Percentiles rank a stretch among this genome's conserved stretches.
phyloP scores from a whole-genome alignment of 768 basidiomycete species.

The Paxillus rubicundulus region DNA sequence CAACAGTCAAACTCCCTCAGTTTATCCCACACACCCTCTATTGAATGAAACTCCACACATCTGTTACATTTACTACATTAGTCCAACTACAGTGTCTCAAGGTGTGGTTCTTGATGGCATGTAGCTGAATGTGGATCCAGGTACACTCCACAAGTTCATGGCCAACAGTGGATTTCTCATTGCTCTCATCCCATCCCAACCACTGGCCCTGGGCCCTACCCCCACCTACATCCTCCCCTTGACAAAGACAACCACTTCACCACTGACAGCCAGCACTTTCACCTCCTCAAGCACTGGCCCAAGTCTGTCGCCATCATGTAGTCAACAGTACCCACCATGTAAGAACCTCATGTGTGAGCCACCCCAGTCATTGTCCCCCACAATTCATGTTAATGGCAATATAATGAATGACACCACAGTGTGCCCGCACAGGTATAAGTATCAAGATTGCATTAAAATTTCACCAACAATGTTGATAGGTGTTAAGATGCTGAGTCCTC shows the following conservation, averaged over 20 bases:
- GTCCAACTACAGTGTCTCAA: conserved; percentile 65
- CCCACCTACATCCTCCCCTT: conserved; percentile 60
- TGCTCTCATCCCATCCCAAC: no score
- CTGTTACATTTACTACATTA: conserved; percentile 42
- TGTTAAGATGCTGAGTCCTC: no score
- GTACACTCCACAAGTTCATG: conserved; percentile 58
- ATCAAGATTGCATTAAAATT: no score
- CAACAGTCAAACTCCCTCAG: conserved; percentile 43
- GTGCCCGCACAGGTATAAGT: no score
- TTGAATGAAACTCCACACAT: conserved; percentile 58
- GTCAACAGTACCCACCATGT: conserved; percentile 24
- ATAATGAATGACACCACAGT: no score
- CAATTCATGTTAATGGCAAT: no score
- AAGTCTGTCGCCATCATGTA: conserved; percentile 29
- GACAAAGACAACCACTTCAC: conserved; percentile 57
- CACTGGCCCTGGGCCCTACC: conserved; percentile 48
- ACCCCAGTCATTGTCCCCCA: no score
- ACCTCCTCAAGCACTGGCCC: conserved; percentile 29
- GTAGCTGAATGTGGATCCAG: conserved; percentile 69
- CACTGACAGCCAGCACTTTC: conserved; percentile 31
- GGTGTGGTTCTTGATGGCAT: conserved; percentile 67
- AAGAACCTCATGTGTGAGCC: no score
- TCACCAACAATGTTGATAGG: no score
- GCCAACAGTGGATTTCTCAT: conserved; percentile 53
- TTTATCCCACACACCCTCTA: conserved; percentile 70